Evolutionary conservation across 2,329 filamentous ascomycete genomes (phyloP).

Genomic region (Calonectria montana): DNA sequence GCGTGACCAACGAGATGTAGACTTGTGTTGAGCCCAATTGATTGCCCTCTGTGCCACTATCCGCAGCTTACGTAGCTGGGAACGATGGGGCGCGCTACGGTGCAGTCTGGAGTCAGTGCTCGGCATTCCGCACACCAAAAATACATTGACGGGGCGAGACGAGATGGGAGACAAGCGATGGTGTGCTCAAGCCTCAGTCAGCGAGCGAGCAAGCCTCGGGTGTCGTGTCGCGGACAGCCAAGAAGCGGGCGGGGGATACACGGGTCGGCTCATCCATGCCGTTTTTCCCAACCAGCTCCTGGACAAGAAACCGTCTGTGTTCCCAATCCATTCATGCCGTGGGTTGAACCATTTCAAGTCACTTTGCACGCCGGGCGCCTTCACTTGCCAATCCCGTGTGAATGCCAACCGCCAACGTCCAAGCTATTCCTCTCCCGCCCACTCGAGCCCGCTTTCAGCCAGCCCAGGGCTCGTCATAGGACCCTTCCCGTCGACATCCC

Average conservation of each 20-base stretch:
- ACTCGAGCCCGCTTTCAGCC: slow-evolving; percentile 1
- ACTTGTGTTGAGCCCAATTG: not conserved
- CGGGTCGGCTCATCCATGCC: slow-evolving; percentile 20
- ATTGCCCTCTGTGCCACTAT: not conserved
- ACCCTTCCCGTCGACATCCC: slow-evolving; percentile 1
- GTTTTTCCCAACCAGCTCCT: slow-evolving; percentile 9
- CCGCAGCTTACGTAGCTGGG: not conserved
- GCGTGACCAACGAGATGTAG: slow-evolving; percentile 6
- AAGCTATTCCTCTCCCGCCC: not conserved
- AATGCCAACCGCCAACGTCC: not conserved
- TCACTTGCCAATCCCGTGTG: slow-evolving; percentile 9
- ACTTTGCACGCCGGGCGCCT: not conserved
- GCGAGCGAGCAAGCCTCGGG: slow-evolving; percentile 4
- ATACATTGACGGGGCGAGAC: not conserved
- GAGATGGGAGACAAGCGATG: slow-evolving; percentile 11
- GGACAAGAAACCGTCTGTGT: slow-evolving; percentile 12
- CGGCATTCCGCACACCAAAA: slow-evolving; percentile 1
- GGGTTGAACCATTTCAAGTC: slow-evolving; percentile 5
- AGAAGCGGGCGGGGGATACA: slow-evolving; percentile 10
- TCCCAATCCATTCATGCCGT: slow-evolving; percentile 11
- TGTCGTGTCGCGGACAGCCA: slow-evolving; percentile 1
- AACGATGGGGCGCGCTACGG: slow-evolving; percentile 5
- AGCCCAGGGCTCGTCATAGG: not conserved
- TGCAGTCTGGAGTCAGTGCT: not conserved
- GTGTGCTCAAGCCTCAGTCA: slow-evolving; percentile 25